A percentile compares a stretch with the other conserved stretches of the same genome.
phyloP scores from a whole-genome alignment of 441 rosid genomes.

The Euphorbia schlechtendalii region DNA sequence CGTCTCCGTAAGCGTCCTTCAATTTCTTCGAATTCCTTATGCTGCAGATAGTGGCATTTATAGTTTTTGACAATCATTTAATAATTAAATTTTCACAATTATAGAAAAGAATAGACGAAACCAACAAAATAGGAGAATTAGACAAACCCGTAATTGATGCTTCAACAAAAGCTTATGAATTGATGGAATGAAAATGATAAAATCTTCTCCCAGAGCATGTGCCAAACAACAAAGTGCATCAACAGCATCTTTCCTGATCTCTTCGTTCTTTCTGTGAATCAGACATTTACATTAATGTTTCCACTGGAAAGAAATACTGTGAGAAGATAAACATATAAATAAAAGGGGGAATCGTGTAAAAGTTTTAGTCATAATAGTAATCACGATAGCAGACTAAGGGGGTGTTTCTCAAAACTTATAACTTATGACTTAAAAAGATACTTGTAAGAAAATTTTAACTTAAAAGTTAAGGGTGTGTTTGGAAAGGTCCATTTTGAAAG shows the following conservation, averaged over 20 bases:
- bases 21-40: constrained; percentile 96
- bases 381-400: neutral
- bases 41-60: constrained; percentile 43
- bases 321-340: neutral
- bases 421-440: neutral
- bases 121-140: neutral
- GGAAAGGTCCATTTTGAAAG: too few relatives aligned
- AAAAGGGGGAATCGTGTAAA: neutral
- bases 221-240: constrained; percentile 99
- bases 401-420: too few relatives aligned
- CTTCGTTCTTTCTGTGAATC: constrained; percentile 75
- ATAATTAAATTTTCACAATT: neutral
- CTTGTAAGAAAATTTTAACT: too few relatives aligned
- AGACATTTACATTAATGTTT: constrained; percentile 6
- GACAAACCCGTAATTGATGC: constrained; percentile 62
- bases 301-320: neutral
- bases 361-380: neutral
- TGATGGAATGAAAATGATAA: constrained; percentile 90
- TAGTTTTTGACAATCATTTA: neutral
- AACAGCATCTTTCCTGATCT: constrained; percentile 90
- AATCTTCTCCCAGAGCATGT: constrained; percentile 97
- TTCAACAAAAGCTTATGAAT: constrained; percentile 83
- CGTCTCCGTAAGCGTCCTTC: constrained; percentile 74
- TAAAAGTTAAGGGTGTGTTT: too few relatives aligned
- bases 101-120: neutral